Evolutionary conservation across 768 basidiomycete species (phyloP), one percentile per base, ranked within the genome.

Genomic region (Trametes cingulata): DNA sequence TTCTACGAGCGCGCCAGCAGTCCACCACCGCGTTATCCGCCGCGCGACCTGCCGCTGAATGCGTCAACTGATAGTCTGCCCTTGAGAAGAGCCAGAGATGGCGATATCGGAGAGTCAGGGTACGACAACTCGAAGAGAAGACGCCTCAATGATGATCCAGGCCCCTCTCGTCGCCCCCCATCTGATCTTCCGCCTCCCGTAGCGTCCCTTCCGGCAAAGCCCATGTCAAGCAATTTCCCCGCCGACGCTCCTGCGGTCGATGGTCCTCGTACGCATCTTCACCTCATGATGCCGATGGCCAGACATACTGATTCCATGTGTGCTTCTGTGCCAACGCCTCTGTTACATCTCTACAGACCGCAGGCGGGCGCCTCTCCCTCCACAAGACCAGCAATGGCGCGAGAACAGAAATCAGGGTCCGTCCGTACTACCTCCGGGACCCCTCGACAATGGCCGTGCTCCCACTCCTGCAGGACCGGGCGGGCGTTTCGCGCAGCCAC

Each of bases 311-410:
- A 65, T 56, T n/a, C 57, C 41, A 66, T 66, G 20, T 24, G 6
- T 37, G 6, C 67, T 24, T 41, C 19, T 35, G 35, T 50, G 19
- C 45, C 68, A 59, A 68, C 68, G 67, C 70, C 68, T 70, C 69
- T 56, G 49, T 70, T 67, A 65, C 65, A 24, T 66, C 15, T 66
- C 59, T 63, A 68, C 61, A 66, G 68, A 66, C 71, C 78, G 74
- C 15, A 76, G 71, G 61, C 73, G 82, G 52, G 67, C 62, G 0
- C 82, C 81, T 0, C 70, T 83, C 12, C 80, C 80, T 2, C 76
- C 81, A 12, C 82, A 83, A 67, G 63, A 66, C 5, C 67, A 71
- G 19, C 73, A 74, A 7, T 82, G 78, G 58, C 73, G 71, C 15
- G 73, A 74, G 51, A 63, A 59, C 33, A 22, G 63, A 42, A 69